phyloP scores from a whole-genome alignment of 441 rosid species.

The Gossypium schwendimanii region DNA sequence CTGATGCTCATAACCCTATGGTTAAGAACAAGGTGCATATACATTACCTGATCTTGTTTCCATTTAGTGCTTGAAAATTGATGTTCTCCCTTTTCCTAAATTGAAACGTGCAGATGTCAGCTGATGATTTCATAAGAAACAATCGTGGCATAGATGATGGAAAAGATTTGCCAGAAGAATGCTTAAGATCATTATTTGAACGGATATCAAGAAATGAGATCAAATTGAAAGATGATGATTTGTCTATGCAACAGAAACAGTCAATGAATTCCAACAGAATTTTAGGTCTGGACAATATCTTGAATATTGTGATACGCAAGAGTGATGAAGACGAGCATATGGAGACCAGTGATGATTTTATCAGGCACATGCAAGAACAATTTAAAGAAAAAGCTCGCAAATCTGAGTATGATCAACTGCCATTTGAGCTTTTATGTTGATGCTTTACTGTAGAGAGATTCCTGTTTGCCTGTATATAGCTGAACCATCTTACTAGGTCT shows the following conservation, averaged over 20 bases:
- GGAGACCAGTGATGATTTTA: slow-evolving; percentile 93
- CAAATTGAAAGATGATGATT: slow-evolving; percentile 90
- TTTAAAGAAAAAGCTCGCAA: slow-evolving; percentile 96
- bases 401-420: slow-evolving; percentile 70
- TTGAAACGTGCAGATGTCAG: slow-evolving; percentile 72
- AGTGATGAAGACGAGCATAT: slow-evolving; percentile 61
- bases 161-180: slow-evolving; percentile 87
- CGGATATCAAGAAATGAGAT: slow-evolving; percentile 91
- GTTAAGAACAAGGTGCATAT: slow-evolving; percentile 89
- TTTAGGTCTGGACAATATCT: slow-evolving; percentile 81
- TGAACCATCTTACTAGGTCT: neutral
- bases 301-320: slow-evolving; percentile 91
- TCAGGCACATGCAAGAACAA: slow-evolving; percentile 95
- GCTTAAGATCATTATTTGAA: slow-evolving; percentile 79
- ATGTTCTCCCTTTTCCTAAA: slow-evolving; percentile 15
- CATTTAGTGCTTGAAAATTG: slow-evolving; percentile 22
- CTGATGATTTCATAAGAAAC: slow-evolving; percentile 92
- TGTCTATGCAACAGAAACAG: slow-evolving; percentile 71
- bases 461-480: neutral
- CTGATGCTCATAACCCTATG: slow-evolving; percentile 97
- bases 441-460: neutral
- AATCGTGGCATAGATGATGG: slow-evolving; percentile 98
- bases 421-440: slow-evolving; percentile 8
- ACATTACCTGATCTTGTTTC: slow-evolving; percentile 12
- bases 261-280: slow-evolving; percentile 61